These are phyloP conservation scores for Yueomyces sinensis DNA, from an alignment of 805 yeast species.

Conservation along the genomic window DNA sequence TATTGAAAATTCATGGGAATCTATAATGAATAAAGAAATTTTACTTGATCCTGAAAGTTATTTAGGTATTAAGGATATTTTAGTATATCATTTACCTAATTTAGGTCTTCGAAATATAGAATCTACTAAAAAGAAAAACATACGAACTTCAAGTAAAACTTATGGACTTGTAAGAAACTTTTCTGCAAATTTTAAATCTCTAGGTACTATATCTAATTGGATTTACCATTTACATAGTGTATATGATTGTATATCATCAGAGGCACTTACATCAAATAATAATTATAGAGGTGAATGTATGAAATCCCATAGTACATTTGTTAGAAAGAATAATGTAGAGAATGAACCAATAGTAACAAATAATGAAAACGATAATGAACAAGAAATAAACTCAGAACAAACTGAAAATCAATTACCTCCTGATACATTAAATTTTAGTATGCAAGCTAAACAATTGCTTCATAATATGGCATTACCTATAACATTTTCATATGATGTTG, in stretches of 20 bases:
- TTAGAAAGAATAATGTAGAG: not conserved
- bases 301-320: too few species aligned
- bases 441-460: slow-evolving; percentile 8
- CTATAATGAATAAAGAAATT: slow-evolving; percentile 14
- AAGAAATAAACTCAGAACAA: not conserved
- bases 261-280: slow-evolving; percentile 5
- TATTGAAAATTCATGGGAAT: slow-evolving; percentile 15
- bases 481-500: slow-evolving; percentile 22
- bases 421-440: not conserved
- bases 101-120: not conserved
- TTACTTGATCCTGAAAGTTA: slow-evolving; percentile 18
- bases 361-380: not conserved
- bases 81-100: slow-evolving; percentile 20
- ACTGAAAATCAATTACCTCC: not conserved
- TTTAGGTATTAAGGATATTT: slow-evolving; percentile 18
- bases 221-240: slow-evolving; percentile 17
- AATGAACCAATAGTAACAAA: too few species aligned
- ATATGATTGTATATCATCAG: slow-evolving; percentile 17
- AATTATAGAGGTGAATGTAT: not conserved
- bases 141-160: slow-evolving; percentile 5
- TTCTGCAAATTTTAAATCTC: slow-evolving; percentile 10
- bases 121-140: not conserved
- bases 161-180: slow-evolving; percentile 21
- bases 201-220: slow-evolving; percentile 22
- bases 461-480: slow-evolving; percentile 22